Evolutionary conservation across 768 basidiomycete genomes (phyloP), one percentile per base, ranked within the genome.

Genomic region (Tulasnella sp.): DNA sequence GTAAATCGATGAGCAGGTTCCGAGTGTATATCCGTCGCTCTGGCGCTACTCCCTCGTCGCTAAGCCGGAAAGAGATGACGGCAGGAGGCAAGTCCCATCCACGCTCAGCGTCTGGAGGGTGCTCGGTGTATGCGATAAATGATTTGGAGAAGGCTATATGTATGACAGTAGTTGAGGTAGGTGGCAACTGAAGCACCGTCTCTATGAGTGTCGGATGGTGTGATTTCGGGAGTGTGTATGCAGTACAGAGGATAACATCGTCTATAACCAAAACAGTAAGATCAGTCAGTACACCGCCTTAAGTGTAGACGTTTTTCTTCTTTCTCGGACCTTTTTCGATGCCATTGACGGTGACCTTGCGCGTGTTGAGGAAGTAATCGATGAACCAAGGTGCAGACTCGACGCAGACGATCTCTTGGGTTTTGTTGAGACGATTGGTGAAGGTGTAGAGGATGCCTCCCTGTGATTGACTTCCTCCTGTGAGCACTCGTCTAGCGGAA

Each of bases 331-430:
- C 48, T 8, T 48, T 49, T 21, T 53, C 51, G 0, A 60, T 65
- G 5, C 79, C 81, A 51, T 81, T 72, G 11, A 82, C 68, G 23
- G 71, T 68, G 0, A 82, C 72, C 19, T 73, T 70, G 53, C 95
- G 72, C 5, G 92, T 92, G 71, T 91, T 86, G 63, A 95, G 74
- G 74, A 87, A 92, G 50, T 89, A 84, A 60, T 90, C 86, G 38
- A 97, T 76, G 67, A 92, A 83, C 83, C 93, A 95, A 3, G 95
- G 96, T 78, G 94, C 84, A 1, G 86, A 87, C 72, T 98, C 96
- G 45, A 93, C 78, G 70, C 94, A 96, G 8, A 84, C 70, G 0
- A 84, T 76, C 19, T 74, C 69, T 21, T 81, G 64, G 1, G 75
- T 64, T 4, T 71, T 67, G 19, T 72, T 63, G 41, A 73, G 73